Conservation (phyloP, 495 filamentous ascomycete genomes). For the Thermochaetoides thermophila region DNA sequence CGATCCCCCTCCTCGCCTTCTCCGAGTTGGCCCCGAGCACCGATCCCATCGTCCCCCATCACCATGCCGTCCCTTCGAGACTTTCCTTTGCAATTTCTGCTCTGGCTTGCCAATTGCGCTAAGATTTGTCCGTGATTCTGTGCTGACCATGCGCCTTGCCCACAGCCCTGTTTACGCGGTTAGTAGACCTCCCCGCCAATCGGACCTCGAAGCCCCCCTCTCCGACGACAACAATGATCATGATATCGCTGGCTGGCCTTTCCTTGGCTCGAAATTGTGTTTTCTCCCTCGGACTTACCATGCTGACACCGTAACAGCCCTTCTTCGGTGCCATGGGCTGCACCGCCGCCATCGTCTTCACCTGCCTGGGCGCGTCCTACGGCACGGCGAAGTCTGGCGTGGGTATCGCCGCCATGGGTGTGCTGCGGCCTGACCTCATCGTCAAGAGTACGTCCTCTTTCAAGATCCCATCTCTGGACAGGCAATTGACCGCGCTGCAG, state of each 20-base stretch:
- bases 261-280: too few species aligned
- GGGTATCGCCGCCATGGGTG: constrained; percentile 96
- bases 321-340: constrained; percentile 99
- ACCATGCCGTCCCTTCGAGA: constrained; percentile 9
- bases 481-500: constrained; percentile 28
- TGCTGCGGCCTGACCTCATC: constrained; percentile 92
- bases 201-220: too few species aligned
- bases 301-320: constrained; percentile 40
- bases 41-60: constrained; percentile 9
- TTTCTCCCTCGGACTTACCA: too few species aligned
- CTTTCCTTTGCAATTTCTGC: background rate
- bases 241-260: too few species aligned
- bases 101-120: background rate
- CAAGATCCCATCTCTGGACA: background rate
- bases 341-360: constrained; percentile 96
- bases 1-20: too few species aligned
- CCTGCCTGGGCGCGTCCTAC: constrained; percentile 95
- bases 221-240: too few species aligned
- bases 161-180: constrained; percentile 95
- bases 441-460: constrained; percentile 79
- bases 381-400: constrained; percentile 99
- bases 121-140: background rate
- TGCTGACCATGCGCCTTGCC: constrained; percentile 12
- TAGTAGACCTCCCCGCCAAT: constrained; percentile 36
- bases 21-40: too few species aligned